Conservation (phyloP, 176 grass and related monocot species). For the Aegilops umbellulata region DNA sequence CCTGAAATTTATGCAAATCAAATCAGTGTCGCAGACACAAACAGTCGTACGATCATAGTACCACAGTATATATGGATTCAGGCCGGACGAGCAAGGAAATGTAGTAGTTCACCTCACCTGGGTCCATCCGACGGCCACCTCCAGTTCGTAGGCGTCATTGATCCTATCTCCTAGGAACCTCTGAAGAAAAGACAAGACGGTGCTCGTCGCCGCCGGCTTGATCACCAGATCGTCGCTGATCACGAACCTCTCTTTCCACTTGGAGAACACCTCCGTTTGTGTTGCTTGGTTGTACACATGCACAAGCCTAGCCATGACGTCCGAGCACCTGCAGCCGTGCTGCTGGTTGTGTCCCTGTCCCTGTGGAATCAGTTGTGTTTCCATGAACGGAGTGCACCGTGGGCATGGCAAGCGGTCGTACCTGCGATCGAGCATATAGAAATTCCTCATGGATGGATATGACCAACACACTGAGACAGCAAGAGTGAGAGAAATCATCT, state of each 20-base stretch:
- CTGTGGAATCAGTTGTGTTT: background rate
- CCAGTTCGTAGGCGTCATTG: background rate
- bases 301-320: background rate
- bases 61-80: too few relatives aligned
- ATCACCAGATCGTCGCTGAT: background rate
- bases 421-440: background rate
- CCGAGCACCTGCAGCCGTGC: background rate
- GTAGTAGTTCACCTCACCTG: background rate
- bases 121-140: background rate
- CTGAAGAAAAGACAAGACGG: background rate
- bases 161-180: background rate
- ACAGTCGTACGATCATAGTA: too few relatives aligned
- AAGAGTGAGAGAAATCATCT: background rate
- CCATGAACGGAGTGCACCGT: background rate
- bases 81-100: too few relatives aligned
- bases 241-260: background rate
- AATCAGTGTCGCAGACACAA: too few relatives aligned
- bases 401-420: background rate
- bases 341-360: background rate
- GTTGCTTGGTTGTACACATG: background rate
- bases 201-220: background rate
- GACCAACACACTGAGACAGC: background rate
- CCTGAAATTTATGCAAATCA: background rate
- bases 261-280: background rate
- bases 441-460: background rate